Evolutionary conservation across 768 basidiomycete species (phyloP).

Genomic region (Lactarius vividus): DNA sequence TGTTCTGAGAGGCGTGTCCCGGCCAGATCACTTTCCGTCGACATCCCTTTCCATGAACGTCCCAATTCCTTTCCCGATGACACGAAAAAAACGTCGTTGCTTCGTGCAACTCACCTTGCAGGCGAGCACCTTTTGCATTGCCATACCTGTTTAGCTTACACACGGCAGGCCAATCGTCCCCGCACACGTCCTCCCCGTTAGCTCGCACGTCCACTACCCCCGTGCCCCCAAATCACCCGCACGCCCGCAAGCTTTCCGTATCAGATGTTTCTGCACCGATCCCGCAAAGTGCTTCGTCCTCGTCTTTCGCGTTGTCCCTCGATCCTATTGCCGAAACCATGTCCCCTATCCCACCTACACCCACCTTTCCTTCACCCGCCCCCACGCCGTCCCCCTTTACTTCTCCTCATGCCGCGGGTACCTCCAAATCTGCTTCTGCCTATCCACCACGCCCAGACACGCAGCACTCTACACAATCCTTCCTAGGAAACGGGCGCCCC

Average conservation of each 20-base stretch:
- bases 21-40: constrained; percentile 64
- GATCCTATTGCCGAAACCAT: constrained; percentile 36
- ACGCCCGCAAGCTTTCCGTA: constrained; percentile 73
- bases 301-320: constrained; percentile 36
- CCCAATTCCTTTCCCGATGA: constrained; percentile 20
- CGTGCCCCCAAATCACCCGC: constrained; percentile 62
- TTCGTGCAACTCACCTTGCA: constrained; percentile 20
- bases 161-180: constrained; percentile 12
- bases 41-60: constrained; percentile 52
- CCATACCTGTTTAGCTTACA: background rate
- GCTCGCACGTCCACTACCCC: constrained; percentile 43
- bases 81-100: constrained; percentile 9
- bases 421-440: constrained; percentile 26
- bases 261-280: constrained; percentile 13
- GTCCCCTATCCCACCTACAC: constrained; percentile 34
- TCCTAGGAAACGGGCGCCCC: constrained; percentile 29
- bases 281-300: constrained; percentile 34
- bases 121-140: constrained; percentile 9
- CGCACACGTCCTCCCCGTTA: constrained; percentile 39
- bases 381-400: constrained; percentile 33
- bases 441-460: constrained; percentile 32
- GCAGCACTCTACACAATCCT: constrained; percentile 31
- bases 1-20: background rate
- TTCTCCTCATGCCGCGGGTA: constrained; percentile 1
- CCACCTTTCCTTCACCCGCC: constrained; percentile 30